phyloP scores from a whole-genome alignment of 1,284 basidiomycete genomes.

The Fomitopsis pinicola region DNA sequence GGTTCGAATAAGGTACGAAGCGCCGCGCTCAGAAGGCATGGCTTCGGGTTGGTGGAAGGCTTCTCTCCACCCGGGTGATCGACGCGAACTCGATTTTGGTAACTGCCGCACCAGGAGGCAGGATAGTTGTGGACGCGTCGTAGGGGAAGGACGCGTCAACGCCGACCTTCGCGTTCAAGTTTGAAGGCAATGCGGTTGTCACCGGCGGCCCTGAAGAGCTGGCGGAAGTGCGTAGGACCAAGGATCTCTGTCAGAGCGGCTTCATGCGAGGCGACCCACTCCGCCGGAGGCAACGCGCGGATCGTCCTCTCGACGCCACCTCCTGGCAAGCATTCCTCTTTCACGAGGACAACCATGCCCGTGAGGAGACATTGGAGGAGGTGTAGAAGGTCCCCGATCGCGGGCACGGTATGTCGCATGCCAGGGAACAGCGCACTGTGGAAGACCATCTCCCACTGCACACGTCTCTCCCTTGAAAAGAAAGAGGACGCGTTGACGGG shows the following conservation, averaged over 20 bases:
- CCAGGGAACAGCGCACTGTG: conserved; percentile 78
- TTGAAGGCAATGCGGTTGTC: conserved; percentile 70
- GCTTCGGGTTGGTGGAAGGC: conserved; percentile 11
- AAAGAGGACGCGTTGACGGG: conserved; percentile 76
- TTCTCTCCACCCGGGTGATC: conserved; percentile 13
- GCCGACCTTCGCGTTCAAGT: conserved; percentile 41
- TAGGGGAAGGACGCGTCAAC: conserved; percentile 4
- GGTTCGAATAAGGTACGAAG: conserved; percentile 20
- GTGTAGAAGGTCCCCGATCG: conserved; percentile 72
- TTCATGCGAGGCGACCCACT: conserved; percentile 72
- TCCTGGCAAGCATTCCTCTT: conserved; percentile 61
- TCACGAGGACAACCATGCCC: conserved; percentile 70
- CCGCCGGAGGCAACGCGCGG: conserved; percentile 68
- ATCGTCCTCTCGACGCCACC: conserved; percentile 67
- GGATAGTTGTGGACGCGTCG: conserved; percentile 9
- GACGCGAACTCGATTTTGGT: conserved; percentile 11
- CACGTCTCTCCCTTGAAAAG: conserved; percentile 74
- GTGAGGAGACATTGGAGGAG: conserved; percentile 78
- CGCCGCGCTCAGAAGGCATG: conserved; percentile 12
- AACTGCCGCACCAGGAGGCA: conserved; percentile 7
- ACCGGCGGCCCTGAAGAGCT: conserved; percentile 65
- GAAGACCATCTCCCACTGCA: conserved; percentile 87
- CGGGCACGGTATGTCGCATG: conserved; percentile 69
- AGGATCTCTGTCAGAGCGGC: conserved; percentile 63
- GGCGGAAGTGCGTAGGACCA: conserved; percentile 63